Conservation (phyloP, 2,329 filamentous ascomycete species). For the Phialophora chinensis region DNA sequence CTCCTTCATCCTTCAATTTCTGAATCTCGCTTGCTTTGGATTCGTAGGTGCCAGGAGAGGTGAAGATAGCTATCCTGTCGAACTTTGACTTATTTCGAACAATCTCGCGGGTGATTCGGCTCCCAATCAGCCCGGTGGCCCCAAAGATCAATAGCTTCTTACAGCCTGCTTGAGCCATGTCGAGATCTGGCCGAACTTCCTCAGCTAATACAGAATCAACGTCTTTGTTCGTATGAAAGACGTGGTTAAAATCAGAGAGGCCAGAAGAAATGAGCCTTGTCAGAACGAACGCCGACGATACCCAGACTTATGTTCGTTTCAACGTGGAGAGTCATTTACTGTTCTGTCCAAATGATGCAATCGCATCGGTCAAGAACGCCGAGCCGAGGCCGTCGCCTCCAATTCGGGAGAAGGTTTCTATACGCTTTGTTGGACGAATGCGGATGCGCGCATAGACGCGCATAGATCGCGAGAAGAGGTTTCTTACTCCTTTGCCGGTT, state of each 20-base stretch:
- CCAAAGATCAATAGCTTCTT: constrained; percentile 57
- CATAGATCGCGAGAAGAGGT: neutral
- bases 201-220: neutral
- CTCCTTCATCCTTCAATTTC: constrained; percentile 52
- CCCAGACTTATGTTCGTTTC: neutral
- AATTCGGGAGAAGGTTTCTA: constrained; percentile 10
- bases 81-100: constrained; percentile 53
- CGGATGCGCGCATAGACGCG: neutral
- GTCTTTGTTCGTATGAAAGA: neutral
- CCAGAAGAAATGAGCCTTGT: neutral
- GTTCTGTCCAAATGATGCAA: neutral
- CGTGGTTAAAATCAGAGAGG: neutral
- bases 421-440: neutral
- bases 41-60: constrained; percentile 57
- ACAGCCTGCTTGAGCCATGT: constrained; percentile 2
- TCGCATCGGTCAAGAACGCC: neutral
- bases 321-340: neutral
- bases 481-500: neutral
- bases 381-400: neutral
- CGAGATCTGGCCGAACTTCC: neutral
- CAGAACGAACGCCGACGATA: neutral
- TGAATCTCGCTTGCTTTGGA: constrained; percentile 58
- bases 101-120: constrained; percentile 57
- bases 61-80: constrained; percentile 61
- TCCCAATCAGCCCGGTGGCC: constrained; percentile 59